These are phyloP conservation scores for Tillandsia fasciculata DNA, from an alignment of 176 grass and related monocot species.

Conservation along the genomic window DNA sequence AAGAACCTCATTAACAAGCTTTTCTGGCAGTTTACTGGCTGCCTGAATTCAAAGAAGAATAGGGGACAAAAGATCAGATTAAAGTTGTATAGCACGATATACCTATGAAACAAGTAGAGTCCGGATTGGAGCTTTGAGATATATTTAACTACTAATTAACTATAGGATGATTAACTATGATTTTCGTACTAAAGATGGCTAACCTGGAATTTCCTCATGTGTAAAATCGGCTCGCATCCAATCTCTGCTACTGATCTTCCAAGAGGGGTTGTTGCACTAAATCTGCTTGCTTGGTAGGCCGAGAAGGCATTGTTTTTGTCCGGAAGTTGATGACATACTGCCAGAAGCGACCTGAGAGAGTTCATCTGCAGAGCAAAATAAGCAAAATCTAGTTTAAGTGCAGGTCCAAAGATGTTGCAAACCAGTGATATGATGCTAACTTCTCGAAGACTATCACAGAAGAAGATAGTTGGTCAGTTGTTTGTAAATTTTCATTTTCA, in stretches of 20 bases:
- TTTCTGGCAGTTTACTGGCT: constrained; percentile 53
- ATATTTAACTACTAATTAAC: no score
- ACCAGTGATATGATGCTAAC: background rate
- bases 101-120: no score
- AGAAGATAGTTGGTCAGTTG: background rate
- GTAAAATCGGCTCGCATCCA: constrained; percentile 93
- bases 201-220: constrained; percentile 98
- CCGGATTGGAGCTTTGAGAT: no score
- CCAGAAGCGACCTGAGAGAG: constrained; percentile 57
- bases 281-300: constrained; percentile 58
- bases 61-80: constrained; percentile 5
- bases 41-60: constrained; percentile 43
- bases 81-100: background rate
- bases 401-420: background rate
- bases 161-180: no score
- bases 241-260: constrained; percentile 84
- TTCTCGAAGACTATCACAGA: background rate
- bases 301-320: constrained; percentile 44
- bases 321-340: constrained; percentile 73
- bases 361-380: constrained; percentile 68
- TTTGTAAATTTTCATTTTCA: no score
- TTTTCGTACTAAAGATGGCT: background rate
- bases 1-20: constrained; percentile 59
- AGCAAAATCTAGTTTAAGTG: constrained; percentile 2
- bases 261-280: constrained; percentile 65